Evolutionary conservation across 2,329 filamentous ascomycete species (phyloP).

Genomic region (Gnomoniopsis smithogilvyi): DNA sequence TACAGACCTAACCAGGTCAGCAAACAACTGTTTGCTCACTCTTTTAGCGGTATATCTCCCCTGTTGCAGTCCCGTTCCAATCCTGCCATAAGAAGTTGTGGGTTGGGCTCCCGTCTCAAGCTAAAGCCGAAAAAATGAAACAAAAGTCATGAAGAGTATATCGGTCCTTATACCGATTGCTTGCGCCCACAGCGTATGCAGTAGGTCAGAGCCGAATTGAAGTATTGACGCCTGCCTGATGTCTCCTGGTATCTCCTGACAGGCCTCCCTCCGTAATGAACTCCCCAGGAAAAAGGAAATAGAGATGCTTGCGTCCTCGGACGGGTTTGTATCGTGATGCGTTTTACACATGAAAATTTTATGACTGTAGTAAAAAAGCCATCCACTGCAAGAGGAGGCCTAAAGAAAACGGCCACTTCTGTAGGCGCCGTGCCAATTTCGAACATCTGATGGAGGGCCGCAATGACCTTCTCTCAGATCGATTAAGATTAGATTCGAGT

Average conservation of each 20-base stretch:
- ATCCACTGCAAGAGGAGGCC: background rate
- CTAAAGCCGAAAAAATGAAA: constrained; percentile 9
- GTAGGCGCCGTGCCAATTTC: constrained; percentile 11
- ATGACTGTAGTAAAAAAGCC: background rate
- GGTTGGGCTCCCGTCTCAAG: background rate
- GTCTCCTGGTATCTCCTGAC: constrained; percentile 17
- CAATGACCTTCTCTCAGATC: background rate
- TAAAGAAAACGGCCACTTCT: constrained; percentile 2
- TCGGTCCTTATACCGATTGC: background rate
- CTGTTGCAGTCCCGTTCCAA: constrained; percentile 15
- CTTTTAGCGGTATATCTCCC: background rate
- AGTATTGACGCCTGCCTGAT: constrained; percentile 12
- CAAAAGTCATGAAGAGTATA: background rate
- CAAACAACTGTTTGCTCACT: background rate
- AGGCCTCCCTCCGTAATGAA: constrained; percentile 15
- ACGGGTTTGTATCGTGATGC: constrained; percentile 15
- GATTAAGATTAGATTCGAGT: background rate
- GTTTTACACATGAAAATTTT: constrained; percentile 15
- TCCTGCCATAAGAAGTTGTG: constrained; percentile 1
- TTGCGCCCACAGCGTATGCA: background rate
- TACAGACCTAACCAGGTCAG: background rate
- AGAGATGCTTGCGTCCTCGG: background rate
- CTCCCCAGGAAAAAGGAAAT: constrained; percentile 4
- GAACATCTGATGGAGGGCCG: background rate
- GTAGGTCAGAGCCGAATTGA: background rate